Evolutionary conservation across 768 basidiomycete genomes (phyloP).

Genomic region (Russula virescens): DNA sequence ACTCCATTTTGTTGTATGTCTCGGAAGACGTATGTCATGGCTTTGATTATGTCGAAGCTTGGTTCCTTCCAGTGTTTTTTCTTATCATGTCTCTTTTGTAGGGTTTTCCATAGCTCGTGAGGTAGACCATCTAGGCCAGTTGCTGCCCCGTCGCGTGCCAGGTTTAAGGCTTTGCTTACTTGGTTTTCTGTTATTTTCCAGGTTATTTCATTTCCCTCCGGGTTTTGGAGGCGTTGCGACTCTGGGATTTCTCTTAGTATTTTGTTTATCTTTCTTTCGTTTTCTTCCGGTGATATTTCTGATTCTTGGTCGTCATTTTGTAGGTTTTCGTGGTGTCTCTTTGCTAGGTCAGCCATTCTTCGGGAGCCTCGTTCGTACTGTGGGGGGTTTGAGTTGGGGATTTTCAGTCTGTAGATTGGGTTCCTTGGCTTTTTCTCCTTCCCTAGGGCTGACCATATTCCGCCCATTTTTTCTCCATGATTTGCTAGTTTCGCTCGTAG

Average conservation of each 20-base stretch:
- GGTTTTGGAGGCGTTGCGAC: too few species aligned
- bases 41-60: too few species aligned
- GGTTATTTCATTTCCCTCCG: too few species aligned
- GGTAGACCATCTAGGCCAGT: too few species aligned
- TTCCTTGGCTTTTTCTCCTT: constrained; percentile 6
- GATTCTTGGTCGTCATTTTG: background rate
- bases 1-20: too few species aligned
- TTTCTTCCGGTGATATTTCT: background rate
- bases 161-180: too few species aligned
- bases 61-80: too few species aligned
- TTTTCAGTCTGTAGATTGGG: background rate
- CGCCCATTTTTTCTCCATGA: background rate
- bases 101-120: too few species aligned
- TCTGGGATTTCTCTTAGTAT: background rate
- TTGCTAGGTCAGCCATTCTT: background rate
- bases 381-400: background rate
- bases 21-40: too few species aligned
- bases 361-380: background rate
- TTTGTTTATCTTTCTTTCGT: background rate
- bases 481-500: background rate
- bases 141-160: too few species aligned
- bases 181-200: too few species aligned
- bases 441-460: background rate
- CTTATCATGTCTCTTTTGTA: too few species aligned
- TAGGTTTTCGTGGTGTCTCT: background rate